Evolutionary conservation across 2,329 filamentous ascomycete genomes (phyloP), one percentile per base, ranked within the genome.

Genomic region (Alternaria sp.): DNA sequence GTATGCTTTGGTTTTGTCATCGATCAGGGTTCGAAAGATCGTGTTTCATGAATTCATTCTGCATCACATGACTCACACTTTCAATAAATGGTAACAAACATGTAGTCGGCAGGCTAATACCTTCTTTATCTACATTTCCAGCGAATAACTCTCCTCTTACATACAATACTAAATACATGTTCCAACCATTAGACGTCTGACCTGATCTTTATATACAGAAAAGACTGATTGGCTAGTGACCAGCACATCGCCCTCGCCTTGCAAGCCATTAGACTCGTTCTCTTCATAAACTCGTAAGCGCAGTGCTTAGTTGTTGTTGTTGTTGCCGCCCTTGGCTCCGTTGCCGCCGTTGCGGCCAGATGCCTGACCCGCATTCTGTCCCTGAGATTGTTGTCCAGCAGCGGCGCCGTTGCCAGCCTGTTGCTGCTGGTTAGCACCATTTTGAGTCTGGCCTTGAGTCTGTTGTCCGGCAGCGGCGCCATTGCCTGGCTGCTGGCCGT

Each of bases 191-290:
- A 49, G 3, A 14, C 39, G 24, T 42, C 20, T 20, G 39, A 42
- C 20, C 20, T 24, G 39, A 42, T 38, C 16, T 36, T 49, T 49
- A 49, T 49, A 22, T 60, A 60, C 52, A 60, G 43, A 46, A 16
- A 30, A 32, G 36, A 54, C 42, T 26, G 32, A 28, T 30, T 42
- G 51, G 36, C 51, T 47, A 47, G 46, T 54, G 54, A 51, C 59
- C 59, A 54, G 59, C 59, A 61, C 59, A 54, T 57, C 16, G 24
- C 49, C 52, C 24, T 52, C 43, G 30, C 14, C 18, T 30, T 34
- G 46, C 46, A 36, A 38, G 22, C 32, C 22, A n/a, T 39, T 12
- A 9, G 14, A 26, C 26, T 34, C 51, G n/a, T 54, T 39, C 12
- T 41, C 16, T 14, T 26, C n/a, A 11, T 41, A 5, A 26, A 51